Evolutionary conservation across 23 red algal genomes (phyloP).

Genomic region (Gracilaria caudata): DNA sequence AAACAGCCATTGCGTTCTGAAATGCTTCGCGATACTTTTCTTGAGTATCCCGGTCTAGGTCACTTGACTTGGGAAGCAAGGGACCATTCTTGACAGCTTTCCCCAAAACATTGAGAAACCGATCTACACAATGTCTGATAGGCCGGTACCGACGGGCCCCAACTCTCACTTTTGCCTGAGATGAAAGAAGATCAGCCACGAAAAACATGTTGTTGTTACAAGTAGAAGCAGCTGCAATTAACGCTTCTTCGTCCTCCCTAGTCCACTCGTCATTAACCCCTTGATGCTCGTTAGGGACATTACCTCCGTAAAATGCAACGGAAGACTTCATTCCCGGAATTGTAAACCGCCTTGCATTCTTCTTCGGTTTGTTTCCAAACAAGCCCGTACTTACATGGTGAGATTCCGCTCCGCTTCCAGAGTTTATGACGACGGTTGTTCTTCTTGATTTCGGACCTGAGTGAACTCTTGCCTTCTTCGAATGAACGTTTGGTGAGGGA

Average conservation of each 20-base stretch:
- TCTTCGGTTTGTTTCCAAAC: slow-evolving; percentile 46
- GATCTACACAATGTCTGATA: slow-evolving; percentile 25
- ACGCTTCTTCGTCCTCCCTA: slow-evolving; percentile 46
- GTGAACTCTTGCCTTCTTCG: slow-evolving; percentile 12
- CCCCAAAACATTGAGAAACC: slow-evolving; percentile 27
- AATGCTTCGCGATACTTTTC: slow-evolving; percentile 18
- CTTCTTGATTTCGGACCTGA: background rate
- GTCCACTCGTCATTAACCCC: slow-evolving; percentile 64
- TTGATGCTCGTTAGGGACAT: slow-evolving; percentile 21
- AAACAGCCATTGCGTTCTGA: background rate
- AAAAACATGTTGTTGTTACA: slow-evolving; percentile 64
- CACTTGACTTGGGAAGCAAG: slow-evolving; percentile 15
- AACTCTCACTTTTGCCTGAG: slow-evolving; percentile 23
- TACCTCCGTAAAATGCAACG: slow-evolving; percentile 6
- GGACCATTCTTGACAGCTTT: slow-evolving; percentile 42
- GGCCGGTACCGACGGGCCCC: slow-evolving; percentile 38
- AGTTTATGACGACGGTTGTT: background rate
- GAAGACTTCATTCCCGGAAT: slow-evolving; percentile 32
- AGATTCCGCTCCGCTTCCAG: background rate
- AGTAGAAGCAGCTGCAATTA: slow-evolving; percentile 12
- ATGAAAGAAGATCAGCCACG: slow-evolving; percentile 52
- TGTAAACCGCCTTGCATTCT: slow-evolving; percentile 20
- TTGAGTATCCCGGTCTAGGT: background rate
- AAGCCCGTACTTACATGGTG: slow-evolving; percentile 8
- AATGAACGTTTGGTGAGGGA: background rate